Percentiles rank a stretch among this genome's conserved stretches.
phyloP scores from a whole-genome alignment of 352 stramenopile genomes.

The Pythium rishiriense region DNA sequence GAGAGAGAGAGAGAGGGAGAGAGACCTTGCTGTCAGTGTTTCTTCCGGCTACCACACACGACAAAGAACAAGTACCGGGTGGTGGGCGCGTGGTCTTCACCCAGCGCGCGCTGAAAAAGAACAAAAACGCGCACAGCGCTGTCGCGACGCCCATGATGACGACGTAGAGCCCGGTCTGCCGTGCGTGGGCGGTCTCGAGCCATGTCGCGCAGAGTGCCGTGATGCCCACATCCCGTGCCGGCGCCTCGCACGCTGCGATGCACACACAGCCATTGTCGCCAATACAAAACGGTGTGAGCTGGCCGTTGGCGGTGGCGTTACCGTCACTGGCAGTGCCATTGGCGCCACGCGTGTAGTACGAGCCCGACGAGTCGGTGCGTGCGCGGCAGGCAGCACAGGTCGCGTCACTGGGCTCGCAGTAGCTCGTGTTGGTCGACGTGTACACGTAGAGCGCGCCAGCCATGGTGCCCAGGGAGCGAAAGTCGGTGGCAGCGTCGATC shows the following conservation, averaged over 20 bases:
- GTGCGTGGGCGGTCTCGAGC: background rate
- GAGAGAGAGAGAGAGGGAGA: no score
- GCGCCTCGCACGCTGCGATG: conserved; percentile 46
- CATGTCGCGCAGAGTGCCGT: conserved; percentile 23
- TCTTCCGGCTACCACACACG: no score
- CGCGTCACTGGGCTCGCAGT: conserved; percentile 44
- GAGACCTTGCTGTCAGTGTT: no score
- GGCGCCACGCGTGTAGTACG: conserved; percentile 9
- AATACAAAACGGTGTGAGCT: conserved; percentile 43
- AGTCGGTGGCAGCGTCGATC: conserved; percentile 37
- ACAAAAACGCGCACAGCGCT: conserved; percentile 4
- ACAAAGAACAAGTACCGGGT: background rate
- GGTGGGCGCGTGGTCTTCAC: background rate
- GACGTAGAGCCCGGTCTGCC: conserved; percentile 16
- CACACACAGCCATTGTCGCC: conserved; percentile 48
- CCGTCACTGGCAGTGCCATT: background rate
- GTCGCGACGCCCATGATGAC: conserved; percentile 4
- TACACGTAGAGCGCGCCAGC: conserved; percentile 47
- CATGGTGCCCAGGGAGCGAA: conserved; percentile 34
- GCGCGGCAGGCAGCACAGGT: conserved; percentile 37
- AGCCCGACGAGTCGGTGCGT: conserved; percentile 30
- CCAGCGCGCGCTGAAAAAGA: conserved; percentile 21
- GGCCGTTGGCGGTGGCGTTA: conserved; percentile 6
- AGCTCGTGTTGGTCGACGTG: conserved; percentile 45
- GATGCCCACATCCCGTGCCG: conserved; percentile 41